Conservation (phyloP, 257 asterid species). For the Solanum piurae region DNA sequence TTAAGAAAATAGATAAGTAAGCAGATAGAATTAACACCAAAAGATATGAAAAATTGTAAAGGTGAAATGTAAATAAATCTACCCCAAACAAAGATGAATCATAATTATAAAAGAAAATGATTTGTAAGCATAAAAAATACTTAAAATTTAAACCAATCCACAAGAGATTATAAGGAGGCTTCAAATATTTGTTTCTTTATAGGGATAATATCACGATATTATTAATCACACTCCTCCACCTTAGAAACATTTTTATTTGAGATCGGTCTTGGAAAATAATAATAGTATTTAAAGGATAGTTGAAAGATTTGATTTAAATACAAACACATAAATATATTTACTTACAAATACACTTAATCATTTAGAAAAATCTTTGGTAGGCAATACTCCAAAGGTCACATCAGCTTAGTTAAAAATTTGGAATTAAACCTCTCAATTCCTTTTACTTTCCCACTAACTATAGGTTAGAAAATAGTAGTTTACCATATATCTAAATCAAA, state of each 20-base stretch:
- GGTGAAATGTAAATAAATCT: not conserved
- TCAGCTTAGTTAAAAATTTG: not conserved
- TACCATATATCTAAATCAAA: not conserved
- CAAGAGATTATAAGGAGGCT: not conserved
- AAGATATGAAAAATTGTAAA: not conserved
- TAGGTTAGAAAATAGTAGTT: not conserved
- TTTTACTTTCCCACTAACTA: not conserved
- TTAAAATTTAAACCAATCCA: too few species aligned
- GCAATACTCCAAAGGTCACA: not conserved
- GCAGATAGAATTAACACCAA: not conserved
- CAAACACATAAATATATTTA: not conserved
- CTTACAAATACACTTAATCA: not conserved
- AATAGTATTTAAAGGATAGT: not conserved
- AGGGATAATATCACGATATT: not conserved
- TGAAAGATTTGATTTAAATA: not conserved
- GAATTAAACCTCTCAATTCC: not conserved
- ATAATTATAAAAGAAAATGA: not conserved
- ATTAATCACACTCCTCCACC: not conserved
- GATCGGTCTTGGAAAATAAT: not conserved
- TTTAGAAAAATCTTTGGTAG: not conserved
- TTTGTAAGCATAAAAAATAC: not conserved
- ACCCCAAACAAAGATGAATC: not conserved
- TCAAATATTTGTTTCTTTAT: not conserved
- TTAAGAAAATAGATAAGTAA: not conserved
- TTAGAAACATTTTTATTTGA: too few species aligned